phyloP scores from a whole-genome alignment of 331 rosid species.

The Malus hybrid region DNA sequence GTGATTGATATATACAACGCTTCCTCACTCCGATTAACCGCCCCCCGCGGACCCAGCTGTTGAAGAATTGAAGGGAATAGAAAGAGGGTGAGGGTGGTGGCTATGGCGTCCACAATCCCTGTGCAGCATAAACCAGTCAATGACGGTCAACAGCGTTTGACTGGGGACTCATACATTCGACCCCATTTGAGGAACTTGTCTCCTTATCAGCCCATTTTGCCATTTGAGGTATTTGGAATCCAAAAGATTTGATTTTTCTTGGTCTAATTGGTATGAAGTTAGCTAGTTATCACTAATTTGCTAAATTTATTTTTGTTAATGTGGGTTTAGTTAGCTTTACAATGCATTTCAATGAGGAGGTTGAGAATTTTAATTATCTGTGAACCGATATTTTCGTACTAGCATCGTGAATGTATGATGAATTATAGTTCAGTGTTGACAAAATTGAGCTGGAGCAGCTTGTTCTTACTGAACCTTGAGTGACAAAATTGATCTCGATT shows the following conservation, averaged over 20 bases:
- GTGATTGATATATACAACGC: slow-evolving; percentile 29
- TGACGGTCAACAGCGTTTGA: slow-evolving; percentile 26
- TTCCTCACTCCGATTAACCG: slow-evolving; percentile 17
- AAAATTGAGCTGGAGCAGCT: neutral
- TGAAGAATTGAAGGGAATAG: slow-evolving; percentile 19
- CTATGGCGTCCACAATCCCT: slow-evolving; percentile 64
- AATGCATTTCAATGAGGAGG: neutral
- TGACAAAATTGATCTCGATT: neutral
- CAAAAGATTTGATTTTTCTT: neutral
- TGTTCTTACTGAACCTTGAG: neutral
- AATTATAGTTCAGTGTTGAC: neutral
- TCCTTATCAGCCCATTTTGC: slow-evolving; percentile 92
- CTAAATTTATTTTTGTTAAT: too few species aligned
- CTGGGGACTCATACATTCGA: slow-evolving; percentile 78
- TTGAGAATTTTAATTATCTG: neutral
- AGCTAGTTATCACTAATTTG: neutral
- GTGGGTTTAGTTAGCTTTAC: neutral
- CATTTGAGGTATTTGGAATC: slow-evolving; percentile 60
- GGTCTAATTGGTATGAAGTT: neutral
- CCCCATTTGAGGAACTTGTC: slow-evolving; percentile 70
- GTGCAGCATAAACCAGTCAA: slow-evolving; percentile 35
- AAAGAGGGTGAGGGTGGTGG: slow-evolving; percentile 31
- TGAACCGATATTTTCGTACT: neutral
- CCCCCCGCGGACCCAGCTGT: slow-evolving; percentile 22
- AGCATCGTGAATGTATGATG: neutral